Conservation (phyloP, 1,139 yeast genomes). For the Meyerozyma athensensis region DNA sequence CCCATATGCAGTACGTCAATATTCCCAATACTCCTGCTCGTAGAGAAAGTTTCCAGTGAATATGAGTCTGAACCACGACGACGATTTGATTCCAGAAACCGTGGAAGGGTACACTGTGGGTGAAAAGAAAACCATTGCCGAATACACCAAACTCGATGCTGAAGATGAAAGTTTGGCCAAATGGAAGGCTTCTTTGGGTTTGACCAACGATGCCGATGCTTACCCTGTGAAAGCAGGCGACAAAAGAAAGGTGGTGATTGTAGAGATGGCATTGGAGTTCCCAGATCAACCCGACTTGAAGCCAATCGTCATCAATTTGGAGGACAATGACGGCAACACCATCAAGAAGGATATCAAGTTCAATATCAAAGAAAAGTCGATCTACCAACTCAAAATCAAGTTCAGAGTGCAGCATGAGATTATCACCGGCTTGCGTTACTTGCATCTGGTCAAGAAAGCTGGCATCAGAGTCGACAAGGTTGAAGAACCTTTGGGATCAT, state of each 20-base stretch:
- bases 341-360: constrained; percentile 54
- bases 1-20: not conserved
- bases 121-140: constrained; percentile 82
- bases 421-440: constrained; percentile 83
- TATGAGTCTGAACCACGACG: constrained; percentile 25
- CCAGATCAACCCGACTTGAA: constrained; percentile 51
- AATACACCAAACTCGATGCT: constrained; percentile 79
- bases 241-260: constrained; percentile 69
- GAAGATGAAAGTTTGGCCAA: constrained; percentile 87
- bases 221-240: constrained; percentile 70
- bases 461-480: constrained; percentile 84
- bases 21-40: not conserved
- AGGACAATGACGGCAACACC: constrained; percentile 49
- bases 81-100: constrained; percentile 61
- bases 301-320: constrained; percentile 64
- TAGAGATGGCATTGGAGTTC: constrained; percentile 68
- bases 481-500: constrained; percentile 87
- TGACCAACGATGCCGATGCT: constrained; percentile 48
- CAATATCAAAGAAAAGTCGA: constrained; percentile 72
- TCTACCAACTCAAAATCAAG: constrained; percentile 67
- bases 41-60: not conserved
- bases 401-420: constrained; percentile 89
- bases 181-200: constrained; percentile 90
- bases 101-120: constrained; percentile 71
- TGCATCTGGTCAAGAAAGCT: constrained; percentile 79